These are phyloP conservation scores for Chlamydomonas schloesseri DNA, from an alignment of 139 green algal genomes.

Conservation along the genomic window DNA sequence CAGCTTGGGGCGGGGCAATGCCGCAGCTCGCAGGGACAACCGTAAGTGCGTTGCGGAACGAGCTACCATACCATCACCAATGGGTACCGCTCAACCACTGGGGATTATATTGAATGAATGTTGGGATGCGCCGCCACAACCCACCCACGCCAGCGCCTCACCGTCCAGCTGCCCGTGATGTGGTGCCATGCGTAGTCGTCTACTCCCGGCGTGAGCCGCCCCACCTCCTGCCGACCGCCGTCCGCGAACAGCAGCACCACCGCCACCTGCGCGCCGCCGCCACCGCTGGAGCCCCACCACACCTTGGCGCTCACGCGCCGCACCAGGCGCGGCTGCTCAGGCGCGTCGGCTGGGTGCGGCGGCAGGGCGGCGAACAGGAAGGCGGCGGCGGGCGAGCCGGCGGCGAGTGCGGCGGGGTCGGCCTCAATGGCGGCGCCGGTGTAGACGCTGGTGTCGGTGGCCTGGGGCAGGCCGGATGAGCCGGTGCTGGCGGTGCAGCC, in stretches of 20 bases:
- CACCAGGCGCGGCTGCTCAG: not conserved
- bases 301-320: constrained; percentile 24
- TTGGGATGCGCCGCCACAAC: too few relatives aligned
- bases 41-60: too few relatives aligned
- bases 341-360: too few relatives aligned
- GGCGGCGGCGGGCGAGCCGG: not conserved
- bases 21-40: too few relatives aligned
- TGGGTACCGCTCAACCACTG: too few relatives aligned
- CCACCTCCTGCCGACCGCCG: not conserved
- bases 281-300: not conserved
- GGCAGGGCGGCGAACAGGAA: not conserved
- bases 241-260: not conserved
- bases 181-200: constrained; percentile 6
- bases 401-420: not conserved
- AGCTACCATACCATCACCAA: too few relatives aligned
- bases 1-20: too few relatives aligned
- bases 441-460: constrained; percentile 29
- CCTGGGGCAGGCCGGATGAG: not conserved
- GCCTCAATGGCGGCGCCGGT: constrained; percentile 9
- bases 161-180: not conserved
- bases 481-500: constrained; percentile 11
- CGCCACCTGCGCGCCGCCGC: not conserved
- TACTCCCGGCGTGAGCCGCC: not conserved
- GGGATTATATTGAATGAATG: too few relatives aligned
- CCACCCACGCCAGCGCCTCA: not conserved